Conservation (phyloP, 2,329 filamentous ascomycete genomes). For the Metarhizium album region DNA sequence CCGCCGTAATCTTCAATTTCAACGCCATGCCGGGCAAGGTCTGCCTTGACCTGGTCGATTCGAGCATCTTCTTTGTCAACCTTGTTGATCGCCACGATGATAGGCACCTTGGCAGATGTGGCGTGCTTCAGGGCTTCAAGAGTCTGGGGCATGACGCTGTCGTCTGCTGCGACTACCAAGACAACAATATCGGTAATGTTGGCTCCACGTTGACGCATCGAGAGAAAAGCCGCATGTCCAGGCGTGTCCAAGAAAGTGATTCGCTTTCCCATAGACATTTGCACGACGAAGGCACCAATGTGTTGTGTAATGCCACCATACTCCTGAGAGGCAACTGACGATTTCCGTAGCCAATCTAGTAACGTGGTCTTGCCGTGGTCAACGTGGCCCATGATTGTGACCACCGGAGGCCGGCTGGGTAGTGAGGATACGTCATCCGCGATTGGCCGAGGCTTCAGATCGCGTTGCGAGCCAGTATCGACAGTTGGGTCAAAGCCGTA, state of each 20-base stretch:
- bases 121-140: slow-evolving; percentile 94
- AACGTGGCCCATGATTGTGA: slow-evolving; percentile 99
- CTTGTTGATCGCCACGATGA: slow-evolving; percentile 98
- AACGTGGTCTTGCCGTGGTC: slow-evolving; percentile 98
- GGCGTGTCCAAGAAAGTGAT: slow-evolving; percentile 98
- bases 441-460: slow-evolving; percentile 60
- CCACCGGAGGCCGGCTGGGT: slow-evolving; percentile 74
- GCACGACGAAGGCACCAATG: slow-evolving; percentile 92
- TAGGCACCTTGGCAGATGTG: slow-evolving; percentile 73
- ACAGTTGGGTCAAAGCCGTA: slow-evolving; percentile 84
- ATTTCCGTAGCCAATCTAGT: slow-evolving; percentile 85
- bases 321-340: slow-evolving; percentile 80
- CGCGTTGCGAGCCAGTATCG: slow-evolving; percentile 52
- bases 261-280: slow-evolving; percentile 71
- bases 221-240: slow-evolving; percentile 88
- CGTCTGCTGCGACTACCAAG: slow-evolving; percentile 89
- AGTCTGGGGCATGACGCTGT: slow-evolving; percentile 95
- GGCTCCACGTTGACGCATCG: slow-evolving; percentile 90
- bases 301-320: slow-evolving; percentile 98
- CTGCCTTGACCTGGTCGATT: slow-evolving; percentile 74
- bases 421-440: slow-evolving; percentile 57
- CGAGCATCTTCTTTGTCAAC: slow-evolving; percentile 80
- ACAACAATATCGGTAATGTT: slow-evolving; percentile 96
- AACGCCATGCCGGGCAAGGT: slow-evolving; percentile 72
- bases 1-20: slow-evolving; percentile 93